Evolutionary conservation across 2,329 filamentous ascomycete species (phyloP), one percentile per base, ranked within the genome.

Genomic region (Colletotrichum musae): DNA sequence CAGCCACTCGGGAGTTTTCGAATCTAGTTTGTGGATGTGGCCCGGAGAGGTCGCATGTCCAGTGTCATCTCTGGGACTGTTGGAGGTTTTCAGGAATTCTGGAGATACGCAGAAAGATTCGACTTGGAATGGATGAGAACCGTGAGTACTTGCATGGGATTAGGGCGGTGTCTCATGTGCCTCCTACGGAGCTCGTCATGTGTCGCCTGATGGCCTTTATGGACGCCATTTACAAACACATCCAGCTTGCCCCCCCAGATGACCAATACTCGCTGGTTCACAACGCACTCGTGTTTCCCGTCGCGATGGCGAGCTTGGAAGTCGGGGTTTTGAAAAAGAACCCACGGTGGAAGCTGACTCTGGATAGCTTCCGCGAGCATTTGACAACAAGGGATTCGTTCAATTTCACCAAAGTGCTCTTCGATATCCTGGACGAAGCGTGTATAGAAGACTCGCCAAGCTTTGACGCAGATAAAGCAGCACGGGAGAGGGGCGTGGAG

Each of bases 1-100:
- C 13, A 15, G 21, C 1, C 18, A n/a, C n/a, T 13, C 7, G n/a
- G 56, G 10, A 28, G 43, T 9, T 32, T 21, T 58, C 15, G 56
- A 58, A 18, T 47, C 18, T 3, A 21, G 39, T 12, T 26, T 58
- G 3, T 58, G 56, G 56, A 32, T 24, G 13, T 58, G 56, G 56
- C 56, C 56, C 2, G 56, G 56, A 28, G 56, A 47, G 41, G 28
- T 58, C 2, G 5, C 47, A n/a, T 24, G 21, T 58, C 6, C 56
- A 58, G 39, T 58, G 41, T 32, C 56, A 58, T 9, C 16, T 58
- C 6, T 58, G 56, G 56, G 56, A 58, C 21, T 58, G 56, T 28
- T 58, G 41, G 41, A 24, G 56, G 9, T 47, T 58, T 12, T 21
- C 21, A 2, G 56, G 41, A 5, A 58, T 58, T 47, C 56, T 58